Evolutionary conservation across 2,329 filamentous ascomycete genomes (phyloP).

Genomic region (Herpomyces periplanetae): DNA sequence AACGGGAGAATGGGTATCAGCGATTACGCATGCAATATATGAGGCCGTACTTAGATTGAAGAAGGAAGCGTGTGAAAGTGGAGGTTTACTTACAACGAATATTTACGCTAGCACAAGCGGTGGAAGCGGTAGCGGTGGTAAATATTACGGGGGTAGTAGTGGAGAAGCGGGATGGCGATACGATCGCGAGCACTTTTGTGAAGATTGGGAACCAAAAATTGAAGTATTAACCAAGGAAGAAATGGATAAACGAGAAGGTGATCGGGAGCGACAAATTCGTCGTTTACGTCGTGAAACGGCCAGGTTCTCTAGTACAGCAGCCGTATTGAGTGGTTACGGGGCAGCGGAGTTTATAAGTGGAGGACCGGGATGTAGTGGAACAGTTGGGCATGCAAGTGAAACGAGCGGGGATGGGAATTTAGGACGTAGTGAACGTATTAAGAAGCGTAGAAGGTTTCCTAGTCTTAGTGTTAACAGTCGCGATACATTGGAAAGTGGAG

Average conservation of each 20-base stretch:
- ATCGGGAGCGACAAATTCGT: slow-evolving; percentile 61
- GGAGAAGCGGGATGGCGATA: slow-evolving; percentile 84
- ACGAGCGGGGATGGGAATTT: no score
- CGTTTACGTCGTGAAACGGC: slow-evolving; percentile 62
- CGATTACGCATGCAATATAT: slow-evolving; percentile 83
- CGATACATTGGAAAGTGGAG: slow-evolving; percentile 21
- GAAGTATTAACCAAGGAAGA: slow-evolving; percentile 49
- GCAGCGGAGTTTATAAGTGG: slow-evolving; percentile 9
- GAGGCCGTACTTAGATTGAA: slow-evolving; percentile 68
- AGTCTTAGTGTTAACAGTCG: slow-evolving; percentile 45
- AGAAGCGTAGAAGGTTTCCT: slow-evolving; percentile 73
- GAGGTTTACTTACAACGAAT: slow-evolving; percentile 53
- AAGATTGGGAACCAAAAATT: slow-evolving; percentile 13
- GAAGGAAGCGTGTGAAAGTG: slow-evolving; percentile 80
- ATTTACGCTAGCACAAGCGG: no score
- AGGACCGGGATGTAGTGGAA: slow-evolving; percentile 14
- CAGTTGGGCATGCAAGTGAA: no score
- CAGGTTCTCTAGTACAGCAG: slow-evolving; percentile 48
- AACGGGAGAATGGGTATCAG: slow-evolving; percentile 63
- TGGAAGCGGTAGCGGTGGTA: slow-evolving; percentile 26
- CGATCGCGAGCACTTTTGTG: slow-evolving; percentile 52
- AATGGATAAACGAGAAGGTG: slow-evolving; percentile 81
- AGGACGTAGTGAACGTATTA: slow-evolving; percentile 62
- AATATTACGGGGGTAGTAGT: slow-evolving; percentile 20
- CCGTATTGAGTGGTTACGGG: slow-evolving; percentile 31